phyloP scores from a whole-genome alignment of 805 yeast genomes.

The Blastobotrys americana region DNA sequence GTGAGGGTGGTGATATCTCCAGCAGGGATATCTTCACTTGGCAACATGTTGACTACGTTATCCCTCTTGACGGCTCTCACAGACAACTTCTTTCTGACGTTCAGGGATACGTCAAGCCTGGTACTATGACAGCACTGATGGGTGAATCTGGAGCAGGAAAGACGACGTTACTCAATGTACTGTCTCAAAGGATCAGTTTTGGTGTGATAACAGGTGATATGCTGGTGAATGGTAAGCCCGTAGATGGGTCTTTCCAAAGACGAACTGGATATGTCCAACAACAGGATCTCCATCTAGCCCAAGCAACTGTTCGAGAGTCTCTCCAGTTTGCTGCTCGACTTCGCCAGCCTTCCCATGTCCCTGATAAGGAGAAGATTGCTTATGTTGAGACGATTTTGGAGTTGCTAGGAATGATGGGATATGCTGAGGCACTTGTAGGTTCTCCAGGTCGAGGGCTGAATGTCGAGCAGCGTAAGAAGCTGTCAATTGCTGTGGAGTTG shows the following conservation, averaged over 20 bases:
- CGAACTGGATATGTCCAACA: constrained; percentile 78
- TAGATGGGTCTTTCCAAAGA: constrained; percentile 63
- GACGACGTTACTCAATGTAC: constrained; percentile 65
- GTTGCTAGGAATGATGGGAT: constrained; percentile 58
- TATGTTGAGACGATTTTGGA: constrained; percentile 65
- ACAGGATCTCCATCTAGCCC: constrained; percentile 66
- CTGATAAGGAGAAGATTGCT: constrained; percentile 51
- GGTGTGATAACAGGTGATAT: constrained; percentile 69
- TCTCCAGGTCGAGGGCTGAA: constrained; percentile 64
- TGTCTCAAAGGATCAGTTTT: constrained; percentile 61
- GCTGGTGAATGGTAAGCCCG: constrained; percentile 60
- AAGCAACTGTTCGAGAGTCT: constrained; percentile 69
- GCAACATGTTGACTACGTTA: constrained; percentile 53
- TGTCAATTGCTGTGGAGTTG: constrained; percentile 65
- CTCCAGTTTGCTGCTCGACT: constrained; percentile 62
- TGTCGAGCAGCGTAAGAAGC: constrained; percentile 61
- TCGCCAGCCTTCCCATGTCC: constrained; percentile 57
- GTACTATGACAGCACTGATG: constrained; percentile 75
- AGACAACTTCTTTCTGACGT: constrained; percentile 40
- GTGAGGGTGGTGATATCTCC: constrained; percentile 21
- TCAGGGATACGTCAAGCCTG: constrained; percentile 73
- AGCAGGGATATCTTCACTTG: constrained; percentile 50
- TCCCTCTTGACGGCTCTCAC: constrained; percentile 38
- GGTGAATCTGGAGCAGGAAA: constrained; percentile 88
- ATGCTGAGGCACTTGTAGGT: constrained; percentile 77